These are phyloP conservation scores for Paraphysoderma sedebokerense DNA, from an alignment of 371 early-diverging fungal species.

Conservation along the genomic window DNA sequence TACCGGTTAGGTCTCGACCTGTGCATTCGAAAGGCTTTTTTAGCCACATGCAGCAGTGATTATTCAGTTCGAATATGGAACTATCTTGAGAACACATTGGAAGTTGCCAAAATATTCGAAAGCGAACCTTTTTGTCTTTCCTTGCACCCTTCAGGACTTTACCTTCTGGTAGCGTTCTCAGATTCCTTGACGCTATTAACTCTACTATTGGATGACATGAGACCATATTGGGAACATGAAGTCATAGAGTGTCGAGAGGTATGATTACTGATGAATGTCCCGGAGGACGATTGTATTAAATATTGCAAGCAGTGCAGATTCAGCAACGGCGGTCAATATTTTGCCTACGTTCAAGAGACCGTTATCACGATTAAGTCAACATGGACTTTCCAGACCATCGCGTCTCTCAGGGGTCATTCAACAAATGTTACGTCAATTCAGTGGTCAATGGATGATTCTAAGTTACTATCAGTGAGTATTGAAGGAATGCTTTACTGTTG, in stretches of 20 bases:
- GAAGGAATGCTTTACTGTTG: conserved; percentile 35
- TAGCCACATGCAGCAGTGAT: conserved; percentile 31
- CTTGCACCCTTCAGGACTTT: conserved; percentile 32
- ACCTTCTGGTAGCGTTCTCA: conserved; percentile 31
- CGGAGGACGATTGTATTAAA: not conserved
- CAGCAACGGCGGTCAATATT: conserved; percentile 22
- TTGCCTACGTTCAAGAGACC: conserved; percentile 31
- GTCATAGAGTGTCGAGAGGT: conserved; percentile 32
- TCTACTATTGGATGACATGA: conserved; percentile 31
- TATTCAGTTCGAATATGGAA: conserved; percentile 34
- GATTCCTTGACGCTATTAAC: conserved; percentile 31
- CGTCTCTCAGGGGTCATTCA: conserved; percentile 4
- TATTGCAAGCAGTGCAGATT: conserved; percentile 1
- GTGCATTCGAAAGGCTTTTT: conserved; percentile 29
- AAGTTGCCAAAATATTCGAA: conserved; percentile 29
- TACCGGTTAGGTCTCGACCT: conserved; percentile 21
- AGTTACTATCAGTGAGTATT: conserved; percentile 12
- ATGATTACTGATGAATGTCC: not conserved
- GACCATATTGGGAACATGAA: conserved; percentile 26
- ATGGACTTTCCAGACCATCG: conserved; percentile 26
- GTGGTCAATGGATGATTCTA: conserved; percentile 4
- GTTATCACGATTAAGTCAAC: conserved; percentile 21
- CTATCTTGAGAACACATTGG: conserved; percentile 22
- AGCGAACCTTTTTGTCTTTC: conserved; percentile 28
- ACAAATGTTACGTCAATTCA: conserved; percentile 3